Evolutionary conservation across 2,329 filamentous ascomycete species (phyloP).

Genomic region (Neofusicoccum umdonicola): DNA sequence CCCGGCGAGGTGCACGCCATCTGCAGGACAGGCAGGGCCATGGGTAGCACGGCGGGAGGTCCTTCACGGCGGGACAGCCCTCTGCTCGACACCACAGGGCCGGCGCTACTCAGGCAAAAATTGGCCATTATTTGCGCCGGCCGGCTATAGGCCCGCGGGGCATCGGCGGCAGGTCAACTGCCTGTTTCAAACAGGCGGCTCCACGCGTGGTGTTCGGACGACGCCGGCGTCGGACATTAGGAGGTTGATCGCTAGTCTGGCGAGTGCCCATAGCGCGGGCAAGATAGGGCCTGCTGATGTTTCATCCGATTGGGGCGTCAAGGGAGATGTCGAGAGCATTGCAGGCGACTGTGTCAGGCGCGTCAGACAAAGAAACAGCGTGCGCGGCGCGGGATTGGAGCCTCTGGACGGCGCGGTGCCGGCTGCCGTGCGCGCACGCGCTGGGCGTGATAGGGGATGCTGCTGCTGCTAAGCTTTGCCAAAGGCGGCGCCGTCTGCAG

Average conservation of each 20-base stretch:
- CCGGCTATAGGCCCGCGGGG: neutral
- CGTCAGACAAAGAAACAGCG: neutral
- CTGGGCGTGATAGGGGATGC: neutral
- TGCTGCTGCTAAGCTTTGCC: slow-evolving; percentile 11
- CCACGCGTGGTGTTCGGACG: neutral
- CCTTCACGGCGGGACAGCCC: neutral
- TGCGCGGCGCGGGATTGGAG: neutral
- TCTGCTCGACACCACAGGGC: neutral
- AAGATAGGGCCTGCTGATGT: neutral
- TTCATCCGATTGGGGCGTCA: slow-evolving; percentile 11
- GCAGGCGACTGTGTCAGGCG: neutral
- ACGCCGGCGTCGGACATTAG: slow-evolving; percentile 15
- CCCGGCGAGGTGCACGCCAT: neutral
- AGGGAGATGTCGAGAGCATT: neutral
- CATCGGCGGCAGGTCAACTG: slow-evolving; percentile 10
- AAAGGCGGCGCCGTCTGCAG: neutral
- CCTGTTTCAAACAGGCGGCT: slow-evolving; percentile 18
- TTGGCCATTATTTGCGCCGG: neutral
- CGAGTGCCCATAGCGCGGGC: neutral
- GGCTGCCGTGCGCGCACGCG: neutral
- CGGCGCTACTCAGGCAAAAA: neutral
- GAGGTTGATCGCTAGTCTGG: slow-evolving; percentile 1
- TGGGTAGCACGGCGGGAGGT: slow-evolving; percentile 1
- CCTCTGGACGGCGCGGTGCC: neutral
- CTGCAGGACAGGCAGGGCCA: neutral